Evolutionary conservation across 306 rosid genomes (phyloP).

Genomic region (Comarum palustre): DNA sequence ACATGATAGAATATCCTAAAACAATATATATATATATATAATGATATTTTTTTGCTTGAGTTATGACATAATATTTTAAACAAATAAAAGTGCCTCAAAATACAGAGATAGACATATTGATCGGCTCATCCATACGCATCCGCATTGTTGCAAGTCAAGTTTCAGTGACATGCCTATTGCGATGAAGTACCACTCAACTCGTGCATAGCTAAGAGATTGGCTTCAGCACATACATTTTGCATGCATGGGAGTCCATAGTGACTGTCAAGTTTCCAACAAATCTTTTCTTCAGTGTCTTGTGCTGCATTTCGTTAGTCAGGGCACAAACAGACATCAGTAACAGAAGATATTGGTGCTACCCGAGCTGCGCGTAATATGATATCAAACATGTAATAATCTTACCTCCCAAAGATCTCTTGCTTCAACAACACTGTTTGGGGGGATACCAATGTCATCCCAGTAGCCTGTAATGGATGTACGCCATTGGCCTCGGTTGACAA

Average conservation of each 20-base stretch:
- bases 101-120: too few relatives aligned
- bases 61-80: too few relatives aligned
- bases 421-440: constrained; percentile 48
- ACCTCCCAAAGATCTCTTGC: constrained; percentile 98
- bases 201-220: constrained; percentile 41
- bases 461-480: constrained; percentile 40
- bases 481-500: constrained; percentile 59
- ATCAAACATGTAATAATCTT: not conserved
- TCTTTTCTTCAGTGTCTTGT: constrained; percentile 51
- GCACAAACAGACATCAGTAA: constrained; percentile 1
- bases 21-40: too few relatives aligned
- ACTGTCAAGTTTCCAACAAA: constrained; percentile 61
- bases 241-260: constrained; percentile 54
- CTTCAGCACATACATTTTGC: constrained; percentile 76
- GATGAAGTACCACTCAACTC: not conserved
- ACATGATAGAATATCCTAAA: too few relatives aligned
- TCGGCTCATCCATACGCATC: not conserved
- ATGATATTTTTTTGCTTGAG: too few relatives aligned
- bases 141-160: not conserved
- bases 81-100: not conserved
- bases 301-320: constrained; percentile 46
- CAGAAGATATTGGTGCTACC: not conserved
- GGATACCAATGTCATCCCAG: constrained; percentile 92
- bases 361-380: not conserved
- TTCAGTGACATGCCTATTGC: not conserved